Conservation (phyloP, 495 filamentous ascomycete genomes). For the Parachaetomium inaequale region DNA sequence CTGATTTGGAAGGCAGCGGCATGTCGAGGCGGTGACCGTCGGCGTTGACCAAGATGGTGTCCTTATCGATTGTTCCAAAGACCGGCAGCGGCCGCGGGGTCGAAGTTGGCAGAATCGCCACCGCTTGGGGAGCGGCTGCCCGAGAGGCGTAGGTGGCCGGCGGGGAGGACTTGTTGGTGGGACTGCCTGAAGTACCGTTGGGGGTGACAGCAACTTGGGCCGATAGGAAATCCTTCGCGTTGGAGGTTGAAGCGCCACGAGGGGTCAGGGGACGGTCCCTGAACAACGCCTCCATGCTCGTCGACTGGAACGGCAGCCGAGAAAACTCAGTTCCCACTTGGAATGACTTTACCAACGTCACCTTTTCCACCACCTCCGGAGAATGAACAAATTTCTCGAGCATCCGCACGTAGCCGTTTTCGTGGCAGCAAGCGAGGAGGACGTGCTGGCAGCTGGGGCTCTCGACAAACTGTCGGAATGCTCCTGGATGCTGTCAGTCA, state of each 20-base stretch:
- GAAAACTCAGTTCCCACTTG: slow-evolving; percentile 42
- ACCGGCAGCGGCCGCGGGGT: background rate
- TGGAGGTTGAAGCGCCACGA: background rate
- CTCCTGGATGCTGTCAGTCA: slow-evolving; percentile 36
- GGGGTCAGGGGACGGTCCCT: slow-evolving; percentile 4
- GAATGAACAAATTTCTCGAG: slow-evolving; percentile 48
- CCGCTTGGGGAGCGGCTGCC: background rate
- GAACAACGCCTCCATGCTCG: slow-evolving; percentile 24
- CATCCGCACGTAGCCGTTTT: slow-evolving; percentile 53
- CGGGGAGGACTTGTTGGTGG: background rate
- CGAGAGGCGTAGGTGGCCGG: background rate
- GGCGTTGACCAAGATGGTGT: slow-evolving; percentile 44
- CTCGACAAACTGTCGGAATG: slow-evolving; percentile 53
- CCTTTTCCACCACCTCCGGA: slow-evolving; percentile 31
- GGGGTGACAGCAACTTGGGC: background rate
- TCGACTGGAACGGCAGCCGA: slow-evolving; percentile 40
- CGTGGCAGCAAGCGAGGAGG: slow-evolving; percentile 58
- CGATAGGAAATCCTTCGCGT: background rate
- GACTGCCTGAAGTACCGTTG: background rate
- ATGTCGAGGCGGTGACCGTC: slow-evolving; percentile 44
- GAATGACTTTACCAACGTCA: slow-evolving; percentile 52
- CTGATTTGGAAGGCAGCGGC: slow-evolving; percentile 14
- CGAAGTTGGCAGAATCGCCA: background rate
- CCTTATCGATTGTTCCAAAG: slow-evolving; percentile 23
- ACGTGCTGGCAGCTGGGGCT: slow-evolving; percentile 58